Conservation (phyloP, 495 filamentous ascomycete genomes). For the Aspergillus sclerotiicarbonarius region DNA sequence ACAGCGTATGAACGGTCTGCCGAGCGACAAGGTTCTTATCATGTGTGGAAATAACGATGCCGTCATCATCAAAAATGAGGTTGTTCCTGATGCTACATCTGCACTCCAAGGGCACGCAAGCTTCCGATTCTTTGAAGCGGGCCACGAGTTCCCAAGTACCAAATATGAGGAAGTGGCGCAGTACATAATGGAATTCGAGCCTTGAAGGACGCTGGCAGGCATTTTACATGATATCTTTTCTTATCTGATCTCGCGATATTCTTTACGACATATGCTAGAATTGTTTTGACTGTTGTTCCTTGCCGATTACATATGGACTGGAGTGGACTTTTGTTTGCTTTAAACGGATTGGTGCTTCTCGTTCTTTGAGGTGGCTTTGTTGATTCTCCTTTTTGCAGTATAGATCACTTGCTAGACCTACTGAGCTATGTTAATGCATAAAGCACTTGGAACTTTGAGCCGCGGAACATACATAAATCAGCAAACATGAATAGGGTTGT, state of each 20-base stretch:
- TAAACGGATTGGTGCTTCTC: too few relatives aligned
- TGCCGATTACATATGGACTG: too few relatives aligned
- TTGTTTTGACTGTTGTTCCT: too few relatives aligned
- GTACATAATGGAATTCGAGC: constrained; percentile 39
- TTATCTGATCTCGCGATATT: constrained; percentile 1
- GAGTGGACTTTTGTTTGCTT: too few relatives aligned
- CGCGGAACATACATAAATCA: too few relatives aligned
- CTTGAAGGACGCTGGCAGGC: constrained; percentile 21
- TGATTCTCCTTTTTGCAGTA: background rate
- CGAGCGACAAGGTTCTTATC: constrained; percentile 51
- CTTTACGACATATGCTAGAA: background rate
- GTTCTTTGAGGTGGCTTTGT: too few relatives aligned
- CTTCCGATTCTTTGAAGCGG: constrained; percentile 50
- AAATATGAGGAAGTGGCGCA: constrained; percentile 50
- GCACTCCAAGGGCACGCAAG: constrained; percentile 49
- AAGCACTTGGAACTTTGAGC: too few relatives aligned
- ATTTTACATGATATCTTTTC: constrained; percentile 4
- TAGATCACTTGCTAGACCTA: too few relatives aligned
- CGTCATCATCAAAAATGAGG: constrained; percentile 55
- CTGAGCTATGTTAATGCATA: too few relatives aligned
- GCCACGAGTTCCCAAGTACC: constrained; percentile 58
- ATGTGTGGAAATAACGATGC: constrained; percentile 53
- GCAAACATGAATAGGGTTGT: too few relatives aligned
- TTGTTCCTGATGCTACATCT: constrained; percentile 51
- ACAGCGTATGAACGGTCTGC: constrained; percentile 29